These are phyloP conservation scores for Hortaea werneckii DNA, from an alignment of 2,329 filamentous ascomycete genomes.

Conservation along the genomic window DNA sequence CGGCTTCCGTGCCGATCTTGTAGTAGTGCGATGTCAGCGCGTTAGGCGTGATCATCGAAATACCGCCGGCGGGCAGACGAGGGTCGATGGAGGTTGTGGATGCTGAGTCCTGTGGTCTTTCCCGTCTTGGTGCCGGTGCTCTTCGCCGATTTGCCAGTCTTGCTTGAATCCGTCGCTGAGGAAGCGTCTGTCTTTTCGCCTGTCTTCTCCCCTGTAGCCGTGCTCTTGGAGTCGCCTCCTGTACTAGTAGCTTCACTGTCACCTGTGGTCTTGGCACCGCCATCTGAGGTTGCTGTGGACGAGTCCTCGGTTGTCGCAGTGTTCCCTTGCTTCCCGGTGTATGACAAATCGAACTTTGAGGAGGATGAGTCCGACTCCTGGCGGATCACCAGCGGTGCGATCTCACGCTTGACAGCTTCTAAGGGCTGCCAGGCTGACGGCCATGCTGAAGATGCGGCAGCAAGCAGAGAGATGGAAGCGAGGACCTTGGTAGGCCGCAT, in stretches of 20 bases:
- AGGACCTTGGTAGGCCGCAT: constrained; percentile 26
- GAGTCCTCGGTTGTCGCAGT: constrained; percentile 16
- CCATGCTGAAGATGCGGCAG: constrained; percentile 21
- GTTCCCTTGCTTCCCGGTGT: constrained; percentile 12
- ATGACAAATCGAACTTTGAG: constrained; percentile 13
- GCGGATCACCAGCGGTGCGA: constrained; percentile 18
- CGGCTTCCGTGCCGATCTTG: constrained; percentile 37
- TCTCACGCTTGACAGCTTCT: constrained; percentile 17
- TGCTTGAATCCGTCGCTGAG: constrained; percentile 3
- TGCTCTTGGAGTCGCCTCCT: constrained; percentile 1
- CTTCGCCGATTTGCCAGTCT: constrained; percentile 1
- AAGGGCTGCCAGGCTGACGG: constrained; percentile 17
- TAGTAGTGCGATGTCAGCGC: constrained; percentile 44
- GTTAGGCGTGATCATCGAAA: constrained; percentile 52
- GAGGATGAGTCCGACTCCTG: constrained; percentile 8
- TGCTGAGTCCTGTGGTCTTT: constrained; percentile 8
- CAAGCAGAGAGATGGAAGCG: constrained; percentile 21
- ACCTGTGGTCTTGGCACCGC: constrained; percentile 9
- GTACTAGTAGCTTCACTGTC: constrained; percentile 11
- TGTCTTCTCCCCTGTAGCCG: constrained; percentile 8
- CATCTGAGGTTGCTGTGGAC: constrained; percentile 4
- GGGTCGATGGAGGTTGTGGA: constrained; percentile 38
- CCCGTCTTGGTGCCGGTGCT: constrained; percentile 1
- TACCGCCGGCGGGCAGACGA: constrained; percentile 46
- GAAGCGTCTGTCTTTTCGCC: background rate